Evolutionary conservation across 1,139 yeast species (phyloP).

Genomic region (Pichia sp.): DNA sequence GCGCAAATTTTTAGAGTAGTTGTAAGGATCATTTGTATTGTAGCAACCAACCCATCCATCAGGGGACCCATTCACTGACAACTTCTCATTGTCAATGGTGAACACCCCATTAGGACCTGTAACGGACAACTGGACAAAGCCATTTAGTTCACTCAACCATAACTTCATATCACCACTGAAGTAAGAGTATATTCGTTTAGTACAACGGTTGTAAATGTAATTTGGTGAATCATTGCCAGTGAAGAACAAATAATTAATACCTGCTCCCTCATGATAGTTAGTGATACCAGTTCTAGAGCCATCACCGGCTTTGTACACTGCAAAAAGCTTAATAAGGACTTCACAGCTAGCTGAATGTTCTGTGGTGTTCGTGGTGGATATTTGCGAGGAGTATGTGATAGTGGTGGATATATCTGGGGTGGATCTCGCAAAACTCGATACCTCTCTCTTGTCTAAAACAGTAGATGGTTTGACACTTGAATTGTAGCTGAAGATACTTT

Average conservation of each 20-base stretch:
- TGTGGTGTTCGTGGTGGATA: no score
- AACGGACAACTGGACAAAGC: constrained; percentile 13
- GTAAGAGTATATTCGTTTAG: constrained; percentile 4
- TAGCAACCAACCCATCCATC: constrained; percentile 19
- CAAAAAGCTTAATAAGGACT: constrained; percentile 1
- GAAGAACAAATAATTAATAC: constrained; percentile 38
- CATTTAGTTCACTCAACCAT: constrained; percentile 3
- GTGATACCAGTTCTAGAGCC: constrained; percentile 4
- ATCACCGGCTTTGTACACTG: not conserved
- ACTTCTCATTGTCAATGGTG: constrained; percentile 5
- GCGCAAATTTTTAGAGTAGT: constrained; percentile 14
- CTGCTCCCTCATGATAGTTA: constrained; percentile 36
- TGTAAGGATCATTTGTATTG: constrained; percentile 21
- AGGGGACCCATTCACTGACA: constrained; percentile 13
- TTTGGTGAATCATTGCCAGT: constrained; percentile 17
- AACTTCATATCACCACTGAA: constrained; percentile 2
- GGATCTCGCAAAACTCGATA: no score
- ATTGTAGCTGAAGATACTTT: no score
- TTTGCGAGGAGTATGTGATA: no score
- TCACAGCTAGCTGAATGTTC: not conserved
- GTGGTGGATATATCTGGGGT: no score
- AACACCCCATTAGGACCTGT: constrained; percentile 10
- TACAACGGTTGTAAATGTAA: constrained; percentile 5
- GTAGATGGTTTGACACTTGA: no score
- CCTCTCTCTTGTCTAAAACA: no score